phyloP scores from a whole-genome alignment of 1,139 yeast species.

The Scheffersomyces titani region DNA sequence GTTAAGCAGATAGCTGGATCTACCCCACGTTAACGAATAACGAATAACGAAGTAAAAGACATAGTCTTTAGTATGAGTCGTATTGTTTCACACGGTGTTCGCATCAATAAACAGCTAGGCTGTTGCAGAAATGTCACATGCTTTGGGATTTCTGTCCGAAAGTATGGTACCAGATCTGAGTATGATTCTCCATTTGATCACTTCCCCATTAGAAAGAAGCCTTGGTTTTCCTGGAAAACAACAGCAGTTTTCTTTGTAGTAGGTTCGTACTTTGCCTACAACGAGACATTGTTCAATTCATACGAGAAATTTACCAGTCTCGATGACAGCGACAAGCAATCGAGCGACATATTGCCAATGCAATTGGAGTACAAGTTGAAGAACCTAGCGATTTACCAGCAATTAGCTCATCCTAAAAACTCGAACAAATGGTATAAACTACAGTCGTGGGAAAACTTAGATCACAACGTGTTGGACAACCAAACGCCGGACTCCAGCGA shows the following conservation, averaged over 20 bases:
- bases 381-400: conserved; percentile 53
- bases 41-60: background rate
- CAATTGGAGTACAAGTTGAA: conserved; percentile 50
- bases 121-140: background rate
- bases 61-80: background rate
- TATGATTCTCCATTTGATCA: conserved; percentile 40
- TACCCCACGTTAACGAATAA: background rate
- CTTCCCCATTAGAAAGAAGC: conserved; percentile 24
- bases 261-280: conserved; percentile 36
- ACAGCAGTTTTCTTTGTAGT: conserved; percentile 25
- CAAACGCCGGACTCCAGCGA: conserved; percentile 13
- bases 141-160: background rate
- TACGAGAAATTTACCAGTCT: conserved; percentile 33
- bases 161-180: conserved; percentile 30
- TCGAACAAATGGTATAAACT: conserved; percentile 44
- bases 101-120: background rate
- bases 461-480: conserved; percentile 41
- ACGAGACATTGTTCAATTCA: conserved; percentile 33
- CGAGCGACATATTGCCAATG: conserved; percentile 15
- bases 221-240: conserved; percentile 37
- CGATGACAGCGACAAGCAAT: conserved; percentile 21
- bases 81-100: background rate
- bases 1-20: background rate
- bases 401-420: conserved; percentile 39
- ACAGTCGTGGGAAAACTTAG: conserved; percentile 64